A percentile compares a stretch with the other conserved stretches of the same genome.
These are phyloP conservation scores for Auxenochlorella pyrenoidosa DNA, from an alignment of 139 green algal species.

Conservation along the genomic window DNA sequence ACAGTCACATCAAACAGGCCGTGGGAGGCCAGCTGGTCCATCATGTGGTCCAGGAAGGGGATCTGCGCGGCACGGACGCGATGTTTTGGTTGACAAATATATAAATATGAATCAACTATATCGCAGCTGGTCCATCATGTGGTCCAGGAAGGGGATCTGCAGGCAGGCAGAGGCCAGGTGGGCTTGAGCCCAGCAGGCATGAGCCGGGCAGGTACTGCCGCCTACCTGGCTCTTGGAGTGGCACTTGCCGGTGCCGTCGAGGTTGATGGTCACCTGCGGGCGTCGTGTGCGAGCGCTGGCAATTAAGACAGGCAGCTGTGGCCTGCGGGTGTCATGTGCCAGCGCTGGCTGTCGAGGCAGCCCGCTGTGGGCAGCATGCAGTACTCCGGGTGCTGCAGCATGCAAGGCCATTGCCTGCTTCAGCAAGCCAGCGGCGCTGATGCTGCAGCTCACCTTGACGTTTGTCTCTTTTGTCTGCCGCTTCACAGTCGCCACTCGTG, in stretches of 20 bases:
- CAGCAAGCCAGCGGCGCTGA: not conserved
- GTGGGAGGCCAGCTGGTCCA: conserved; percentile 96
- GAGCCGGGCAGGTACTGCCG: not conserved
- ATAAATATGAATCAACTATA: no score
- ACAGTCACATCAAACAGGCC: conserved; percentile 89
- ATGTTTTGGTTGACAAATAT: no score
- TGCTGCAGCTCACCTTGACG: conserved; percentile 57
- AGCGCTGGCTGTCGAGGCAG: no score
- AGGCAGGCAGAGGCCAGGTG: no score
- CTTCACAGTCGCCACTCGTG: conserved; percentile 49
- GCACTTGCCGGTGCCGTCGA: conserved; percentile 94
- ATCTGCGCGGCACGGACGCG: conserved; percentile 60
- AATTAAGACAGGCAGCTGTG: no score
- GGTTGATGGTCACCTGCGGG: conserved; percentile 79
- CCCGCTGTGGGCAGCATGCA: no score
- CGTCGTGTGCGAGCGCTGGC: no score
- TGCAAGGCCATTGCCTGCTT: no score
- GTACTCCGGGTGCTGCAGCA: no score
- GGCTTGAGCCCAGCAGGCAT: not conserved
- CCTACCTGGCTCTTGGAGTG: conserved; percentile 42
- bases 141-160: conserved; percentile 95
- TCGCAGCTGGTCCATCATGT: conserved; percentile 99
- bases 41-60: conserved; percentile 99
- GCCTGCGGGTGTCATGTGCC: no score
- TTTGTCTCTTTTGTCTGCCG: conserved; percentile 94